These are phyloP conservation scores for Canavalia ensiformis DNA, from an alignment of 306 rosid genomes.

Conservation along the genomic window DNA sequence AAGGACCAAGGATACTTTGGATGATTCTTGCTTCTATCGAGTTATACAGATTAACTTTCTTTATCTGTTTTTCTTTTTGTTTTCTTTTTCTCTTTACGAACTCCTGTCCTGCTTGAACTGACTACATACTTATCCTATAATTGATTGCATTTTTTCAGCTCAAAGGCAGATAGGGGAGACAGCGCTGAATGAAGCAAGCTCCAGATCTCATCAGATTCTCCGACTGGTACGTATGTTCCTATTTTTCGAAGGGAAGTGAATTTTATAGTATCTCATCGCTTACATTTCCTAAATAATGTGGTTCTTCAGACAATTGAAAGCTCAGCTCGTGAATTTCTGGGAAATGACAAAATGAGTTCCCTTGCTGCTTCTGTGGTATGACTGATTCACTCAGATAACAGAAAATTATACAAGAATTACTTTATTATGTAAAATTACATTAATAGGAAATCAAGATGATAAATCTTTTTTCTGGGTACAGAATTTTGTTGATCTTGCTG, in stretches of 20 bases:
- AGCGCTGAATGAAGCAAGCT: conserved; percentile 90
- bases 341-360: conserved; percentile 82
- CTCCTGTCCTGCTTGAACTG: conserved; percentile 32
- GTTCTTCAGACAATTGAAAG: conserved; percentile 83
- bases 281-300: conserved; percentile 39
- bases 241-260: conserved; percentile 25
- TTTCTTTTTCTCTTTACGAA: conserved; percentile 25
- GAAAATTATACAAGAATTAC: conserved; percentile 5
- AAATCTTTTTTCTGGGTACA: conserved; percentile 48
- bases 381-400: not conserved
- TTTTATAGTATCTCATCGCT: conserved; percentile 9
- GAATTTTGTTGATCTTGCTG: conserved; percentile 98
- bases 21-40: conserved; percentile 37
- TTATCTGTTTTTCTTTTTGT: conserved; percentile 18
- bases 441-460: conserved; percentile 32
- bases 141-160: conserved; percentile 60
- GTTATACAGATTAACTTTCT: conserved; percentile 31
- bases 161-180: conserved; percentile 98
- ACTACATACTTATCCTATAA: conserved; percentile 28
- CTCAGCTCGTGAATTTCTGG: conserved; percentile 77
- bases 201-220: conserved; percentile 97
- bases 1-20: conserved; percentile 54
- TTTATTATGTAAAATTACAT: conserved; percentile 12
- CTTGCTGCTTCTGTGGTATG: conserved; percentile 91
- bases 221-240: conserved; percentile 67